These are phyloP conservation scores for Microbotryum scabiosae DNA, from an alignment of 1,284 basidiomycete species.

Conservation along the genomic window DNA sequence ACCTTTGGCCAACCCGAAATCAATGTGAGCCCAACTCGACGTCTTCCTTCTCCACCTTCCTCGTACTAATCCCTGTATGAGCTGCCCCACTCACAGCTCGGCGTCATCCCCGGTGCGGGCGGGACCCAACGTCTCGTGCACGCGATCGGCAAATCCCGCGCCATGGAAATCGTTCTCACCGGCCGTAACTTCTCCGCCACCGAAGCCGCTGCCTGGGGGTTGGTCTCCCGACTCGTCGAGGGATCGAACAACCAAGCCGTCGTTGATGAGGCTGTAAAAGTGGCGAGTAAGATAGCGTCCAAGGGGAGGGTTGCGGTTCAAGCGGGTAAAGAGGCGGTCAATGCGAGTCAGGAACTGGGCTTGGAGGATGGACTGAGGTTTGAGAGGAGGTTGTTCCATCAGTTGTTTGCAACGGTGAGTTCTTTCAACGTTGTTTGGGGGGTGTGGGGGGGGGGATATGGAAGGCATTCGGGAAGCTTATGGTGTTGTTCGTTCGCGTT, in stretches of 20 bases:
- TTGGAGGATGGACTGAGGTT: constrained; percentile 76
- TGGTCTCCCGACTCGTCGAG: constrained; percentile 70
- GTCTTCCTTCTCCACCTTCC: neutral
- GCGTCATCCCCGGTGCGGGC: constrained; percentile 80
- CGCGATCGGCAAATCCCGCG: constrained; percentile 81
- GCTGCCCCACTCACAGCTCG: constrained; percentile 46
- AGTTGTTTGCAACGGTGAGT: constrained; percentile 69
- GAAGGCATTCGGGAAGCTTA: neutral
- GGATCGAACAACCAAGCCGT: constrained; percentile 66
- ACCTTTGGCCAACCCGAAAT: constrained; percentile 97
- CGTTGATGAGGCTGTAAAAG: constrained; percentile 75
- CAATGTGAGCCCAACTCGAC: constrained; percentile 45
- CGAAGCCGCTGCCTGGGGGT: constrained; percentile 77
- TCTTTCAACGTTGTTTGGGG: neutral
- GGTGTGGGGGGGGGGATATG: neutral
- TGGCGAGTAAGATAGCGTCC: constrained; percentile 70
- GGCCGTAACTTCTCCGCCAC: constrained; percentile 66
- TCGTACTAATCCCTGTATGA: too few species aligned
- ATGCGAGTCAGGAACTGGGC: constrained; percentile 74
- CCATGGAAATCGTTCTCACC: constrained; percentile 93
- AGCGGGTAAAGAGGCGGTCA: constrained; percentile 92
- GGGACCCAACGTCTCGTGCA: constrained; percentile 63
- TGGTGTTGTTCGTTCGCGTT: neutral
- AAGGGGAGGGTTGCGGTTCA: constrained; percentile 80
- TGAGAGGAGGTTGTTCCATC: constrained; percentile 86